These are phyloP conservation scores for Cordyceps javanica DNA, from an alignment of 2,329 filamentous ascomycete species.

Conservation along the genomic window DNA sequence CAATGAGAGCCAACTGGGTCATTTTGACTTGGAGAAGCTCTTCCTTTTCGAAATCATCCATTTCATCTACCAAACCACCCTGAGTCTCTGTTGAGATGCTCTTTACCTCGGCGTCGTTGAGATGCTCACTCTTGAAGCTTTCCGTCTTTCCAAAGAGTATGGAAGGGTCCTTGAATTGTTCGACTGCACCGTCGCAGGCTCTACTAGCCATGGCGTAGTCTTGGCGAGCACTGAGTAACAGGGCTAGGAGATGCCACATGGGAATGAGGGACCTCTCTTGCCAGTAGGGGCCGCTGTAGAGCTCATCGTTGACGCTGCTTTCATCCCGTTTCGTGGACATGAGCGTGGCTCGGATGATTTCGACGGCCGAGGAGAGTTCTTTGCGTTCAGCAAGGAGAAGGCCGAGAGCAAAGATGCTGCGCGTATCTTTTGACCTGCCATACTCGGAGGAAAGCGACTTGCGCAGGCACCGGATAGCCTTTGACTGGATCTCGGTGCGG, in stretches of 20 bases:
- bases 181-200: conserved; percentile 85
- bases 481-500: conserved; percentile 66
- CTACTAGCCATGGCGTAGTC: conserved; percentile 75
- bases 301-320: conserved; percentile 34
- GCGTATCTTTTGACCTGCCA: conserved; percentile 60
- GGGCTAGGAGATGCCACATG: conserved; percentile 83
- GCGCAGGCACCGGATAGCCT: conserved; percentile 70
- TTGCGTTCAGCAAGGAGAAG: conserved; percentile 84
- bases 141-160: conserved; percentile 62
- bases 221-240: conserved; percentile 79
- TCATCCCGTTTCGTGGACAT: conserved; percentile 46
- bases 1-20: conserved; percentile 80
- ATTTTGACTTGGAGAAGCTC: conserved; percentile 91
- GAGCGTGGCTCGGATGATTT: conserved; percentile 72
- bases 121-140: conserved; percentile 58
- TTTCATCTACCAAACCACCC: conserved; percentile 62
- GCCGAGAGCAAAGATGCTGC: conserved; percentile 73
- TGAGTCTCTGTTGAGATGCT: conserved; percentile 17
- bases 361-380: conserved; percentile 73
- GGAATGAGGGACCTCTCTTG: conserved; percentile 65
- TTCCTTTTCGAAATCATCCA: conserved; percentile 80
- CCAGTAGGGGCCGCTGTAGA: conserved; percentile 46
- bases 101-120: conserved; percentile 48
- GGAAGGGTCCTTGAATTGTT: conserved; percentile 71
- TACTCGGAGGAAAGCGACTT: conserved; percentile 64